Evolutionary conservation across 2,329 filamentous ascomycete species (phyloP).

Genomic region (Monosporascus sp.): DNA sequence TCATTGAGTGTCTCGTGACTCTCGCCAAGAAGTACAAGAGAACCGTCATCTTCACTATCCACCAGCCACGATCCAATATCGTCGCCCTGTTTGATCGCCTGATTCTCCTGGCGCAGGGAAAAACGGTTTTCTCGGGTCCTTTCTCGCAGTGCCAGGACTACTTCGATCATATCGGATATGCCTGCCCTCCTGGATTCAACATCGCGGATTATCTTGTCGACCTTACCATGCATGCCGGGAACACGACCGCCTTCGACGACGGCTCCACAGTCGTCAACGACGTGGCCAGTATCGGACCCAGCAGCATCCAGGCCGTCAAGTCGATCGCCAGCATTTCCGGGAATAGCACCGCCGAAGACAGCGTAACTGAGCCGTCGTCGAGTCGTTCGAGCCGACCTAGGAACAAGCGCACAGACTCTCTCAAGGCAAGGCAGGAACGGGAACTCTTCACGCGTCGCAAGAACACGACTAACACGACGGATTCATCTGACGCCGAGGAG

Average conservation of each 20-base stretch:
- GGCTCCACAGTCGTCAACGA: slow-evolving; percentile 47
- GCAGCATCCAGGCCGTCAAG: slow-evolving; percentile 83
- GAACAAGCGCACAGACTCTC: slow-evolving; percentile 69
- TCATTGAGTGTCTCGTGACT: slow-evolving; percentile 91
- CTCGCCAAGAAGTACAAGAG: slow-evolving; percentile 94
- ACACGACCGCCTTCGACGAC: slow-evolving; percentile 55
- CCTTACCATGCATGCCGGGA: slow-evolving; percentile 90
- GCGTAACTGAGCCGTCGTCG: slow-evolving; percentile 53
- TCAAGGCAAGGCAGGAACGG: slow-evolving; percentile 81
- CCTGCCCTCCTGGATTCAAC: slow-evolving; percentile 94
- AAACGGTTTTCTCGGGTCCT: slow-evolving; percentile 88
- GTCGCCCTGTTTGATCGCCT: slow-evolving; percentile 93
- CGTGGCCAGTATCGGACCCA: slow-evolving; percentile 67
- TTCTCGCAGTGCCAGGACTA: slow-evolving; percentile 86
- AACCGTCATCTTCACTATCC: slow-evolving; percentile 97
- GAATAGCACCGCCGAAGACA: slow-evolving; percentile 66
- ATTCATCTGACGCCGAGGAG: slow-evolving; percentile 52
- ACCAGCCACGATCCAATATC: slow-evolving; percentile 96
- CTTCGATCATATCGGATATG: slow-evolving; percentile 87
- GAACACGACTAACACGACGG: slow-evolving; percentile 58
- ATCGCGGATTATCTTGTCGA: slow-evolving; percentile 98
- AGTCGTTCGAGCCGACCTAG: slow-evolving; percentile 62
- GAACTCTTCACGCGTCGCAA: slow-evolving; percentile 85
- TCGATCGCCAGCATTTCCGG: slow-evolving; percentile 83
- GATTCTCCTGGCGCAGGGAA: slow-evolving; percentile 83